These are phyloP conservation scores for Sporothrix brunneoviolacea DNA, from an alignment of 2,329 filamentous ascomycete species.

Conservation along the genomic window DNA sequence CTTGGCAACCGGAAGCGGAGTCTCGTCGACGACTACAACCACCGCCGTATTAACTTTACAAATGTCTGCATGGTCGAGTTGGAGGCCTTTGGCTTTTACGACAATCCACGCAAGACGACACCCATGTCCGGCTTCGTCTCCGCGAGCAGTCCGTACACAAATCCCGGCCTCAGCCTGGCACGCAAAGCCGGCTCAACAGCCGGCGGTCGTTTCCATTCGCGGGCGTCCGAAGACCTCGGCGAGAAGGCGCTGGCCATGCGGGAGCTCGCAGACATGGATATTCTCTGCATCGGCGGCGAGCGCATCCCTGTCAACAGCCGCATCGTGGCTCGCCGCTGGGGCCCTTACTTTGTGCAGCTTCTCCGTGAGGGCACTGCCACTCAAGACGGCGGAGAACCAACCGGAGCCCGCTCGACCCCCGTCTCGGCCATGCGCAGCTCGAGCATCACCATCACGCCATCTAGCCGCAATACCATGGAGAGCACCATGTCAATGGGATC, in stretches of 20 bases:
- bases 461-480: constrained; percentile 45
- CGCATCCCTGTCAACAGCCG: constrained; percentile 90
- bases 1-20: constrained; percentile 89
- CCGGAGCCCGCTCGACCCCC: constrained; percentile 63
- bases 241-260: constrained; percentile 69
- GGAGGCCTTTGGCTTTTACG: constrained; percentile 94
- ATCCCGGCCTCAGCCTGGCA: constrained; percentile 48
- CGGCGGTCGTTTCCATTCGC: constrained; percentile 68
- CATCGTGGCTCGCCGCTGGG: constrained; percentile 82
- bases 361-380: constrained; percentile 72
- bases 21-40: constrained; percentile 95
- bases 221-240: constrained; percentile 78
- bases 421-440: constrained; percentile 65
- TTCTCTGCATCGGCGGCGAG: constrained; percentile 84
- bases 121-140: constrained; percentile 81
- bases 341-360: constrained; percentile 89
- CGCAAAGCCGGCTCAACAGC: constrained; percentile 59
- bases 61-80: constrained; percentile 96
- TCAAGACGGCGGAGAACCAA: constrained; percentile 65
- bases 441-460: constrained; percentile 75
- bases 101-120: constrained; percentile 75
- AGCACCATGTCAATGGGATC: constrained; percentile 39
- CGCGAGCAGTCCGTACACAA: constrained; percentile 64
- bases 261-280: constrained; percentile 96
- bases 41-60: constrained; percentile 92